Conservation (phyloP, 176 grass and related monocot species). For the Aegilops sharonensis region DNA sequence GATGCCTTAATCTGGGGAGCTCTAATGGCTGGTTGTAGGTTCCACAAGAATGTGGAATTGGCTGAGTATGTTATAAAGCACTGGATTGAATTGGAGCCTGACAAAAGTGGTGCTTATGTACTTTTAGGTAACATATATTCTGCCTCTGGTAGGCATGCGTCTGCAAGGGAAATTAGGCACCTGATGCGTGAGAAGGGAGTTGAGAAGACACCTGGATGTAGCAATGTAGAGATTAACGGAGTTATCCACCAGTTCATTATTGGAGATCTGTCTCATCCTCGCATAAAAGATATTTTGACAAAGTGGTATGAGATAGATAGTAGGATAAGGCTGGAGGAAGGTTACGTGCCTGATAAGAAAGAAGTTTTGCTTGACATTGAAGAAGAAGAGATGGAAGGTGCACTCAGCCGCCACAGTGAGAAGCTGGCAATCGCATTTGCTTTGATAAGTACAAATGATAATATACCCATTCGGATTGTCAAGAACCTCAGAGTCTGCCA, state of each 20-base stretch:
- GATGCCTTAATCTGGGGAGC: conserved; percentile 61
- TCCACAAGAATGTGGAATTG: conserved; percentile 47
- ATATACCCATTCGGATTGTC: conserved; percentile 41
- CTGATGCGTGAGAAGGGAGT: conserved; percentile 47
- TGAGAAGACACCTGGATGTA: conserved; percentile 59
- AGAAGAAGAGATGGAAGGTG: conserved; percentile 51
- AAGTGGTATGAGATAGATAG: conserved; percentile 52
- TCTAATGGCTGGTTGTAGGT: conserved; percentile 61
- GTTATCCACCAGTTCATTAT: conserved; percentile 55
- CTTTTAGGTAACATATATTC: conserved; percentile 51
- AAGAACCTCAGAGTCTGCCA: conserved; percentile 60
- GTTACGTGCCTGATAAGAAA: conserved; percentile 48
- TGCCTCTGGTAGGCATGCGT: conserved; percentile 38
- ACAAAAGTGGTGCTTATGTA: conserved; percentile 52
- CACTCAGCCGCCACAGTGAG: conserved; percentile 51
- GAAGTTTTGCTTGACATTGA: conserved; percentile 56
- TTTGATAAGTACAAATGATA: conserved; percentile 41
- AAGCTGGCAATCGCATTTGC: conserved; percentile 14
- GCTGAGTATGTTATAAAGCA: conserved; percentile 45
- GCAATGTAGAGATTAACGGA: conserved; percentile 51
- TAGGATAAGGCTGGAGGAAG: conserved; percentile 50
- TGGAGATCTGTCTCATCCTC: conserved; percentile 53
- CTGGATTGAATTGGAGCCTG: conserved; percentile 53
- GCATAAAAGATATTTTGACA: conserved; percentile 45
- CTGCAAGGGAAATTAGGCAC: conserved; percentile 39